phyloP scores from a whole-genome alignment of 2,329 filamentous ascomycete species.

The Monascus ruber region DNA sequence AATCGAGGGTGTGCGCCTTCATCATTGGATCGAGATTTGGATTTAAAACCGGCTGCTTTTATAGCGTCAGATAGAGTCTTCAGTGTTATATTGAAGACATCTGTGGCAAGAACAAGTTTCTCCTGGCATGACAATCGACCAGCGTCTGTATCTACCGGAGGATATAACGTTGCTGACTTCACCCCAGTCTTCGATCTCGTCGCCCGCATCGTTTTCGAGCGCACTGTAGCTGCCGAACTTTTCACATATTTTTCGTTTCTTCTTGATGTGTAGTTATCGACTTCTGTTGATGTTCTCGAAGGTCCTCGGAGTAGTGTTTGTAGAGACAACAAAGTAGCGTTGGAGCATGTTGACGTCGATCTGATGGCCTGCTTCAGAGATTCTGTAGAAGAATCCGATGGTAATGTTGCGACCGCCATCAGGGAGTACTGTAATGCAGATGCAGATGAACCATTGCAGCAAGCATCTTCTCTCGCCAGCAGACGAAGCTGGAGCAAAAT shows the following conservation, averaged over 20 bases:
- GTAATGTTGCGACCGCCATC: slow-evolving; percentile 24
- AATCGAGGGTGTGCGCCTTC: slow-evolving; percentile 3
- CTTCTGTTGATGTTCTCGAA: slow-evolving; percentile 11
- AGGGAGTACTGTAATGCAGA: slow-evolving; percentile 3
- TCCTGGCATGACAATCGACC: slow-evolving; percentile 24
- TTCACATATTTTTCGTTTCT: slow-evolving; percentile 15
- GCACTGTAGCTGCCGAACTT: slow-evolving; percentile 9
- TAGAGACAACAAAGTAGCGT: slow-evolving; percentile 27
- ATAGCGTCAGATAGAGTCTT: slow-evolving; percentile 32
- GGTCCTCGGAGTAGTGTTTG: slow-evolving; percentile 26
- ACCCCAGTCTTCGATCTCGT: slow-evolving; percentile 10
- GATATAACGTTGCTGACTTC: slow-evolving; percentile 15
- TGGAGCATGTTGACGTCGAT: slow-evolving; percentile 44
- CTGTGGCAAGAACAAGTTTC: slow-evolving; percentile 32
- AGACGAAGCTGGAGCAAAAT: slow-evolving; percentile 4
- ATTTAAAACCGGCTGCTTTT: slow-evolving; percentile 12
- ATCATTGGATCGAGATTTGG: slow-evolving; percentile 1
- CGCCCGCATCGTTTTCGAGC: slow-evolving; percentile 13
- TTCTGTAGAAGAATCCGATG: slow-evolving; percentile 20
- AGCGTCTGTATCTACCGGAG: slow-evolving; percentile 14
- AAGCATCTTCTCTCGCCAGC: slow-evolving; percentile 4
- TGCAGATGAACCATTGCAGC: slow-evolving; percentile 7
- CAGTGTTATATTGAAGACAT: slow-evolving; percentile 35
- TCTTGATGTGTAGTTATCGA: slow-evolving; percentile 10
- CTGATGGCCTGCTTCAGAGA: slow-evolving; percentile 45